Evolutionary conservation across 148 eudicot species (phyloP).

Genomic region (Linanthus parryae): DNA sequence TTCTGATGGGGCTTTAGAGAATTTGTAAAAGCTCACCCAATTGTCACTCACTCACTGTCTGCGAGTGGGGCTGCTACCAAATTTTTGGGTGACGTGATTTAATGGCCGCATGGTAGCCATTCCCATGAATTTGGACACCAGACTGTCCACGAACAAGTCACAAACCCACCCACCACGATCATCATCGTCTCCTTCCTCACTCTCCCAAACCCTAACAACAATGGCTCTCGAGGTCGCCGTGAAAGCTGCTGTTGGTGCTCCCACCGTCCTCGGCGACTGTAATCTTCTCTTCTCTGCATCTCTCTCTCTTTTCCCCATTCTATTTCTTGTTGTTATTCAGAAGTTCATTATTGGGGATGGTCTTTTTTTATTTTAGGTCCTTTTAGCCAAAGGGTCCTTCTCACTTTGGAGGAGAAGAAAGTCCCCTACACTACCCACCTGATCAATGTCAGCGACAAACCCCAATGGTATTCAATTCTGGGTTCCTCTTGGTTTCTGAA

Average conservation of each 20-base stretch:
- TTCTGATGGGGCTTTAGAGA: too few species aligned
- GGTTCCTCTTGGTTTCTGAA: not conserved
- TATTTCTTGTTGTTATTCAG: not conserved
- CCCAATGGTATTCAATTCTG: constrained; percentile 43
- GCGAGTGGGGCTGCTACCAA: too few species aligned
- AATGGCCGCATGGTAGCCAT: too few species aligned
- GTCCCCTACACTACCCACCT: constrained; percentile 62
- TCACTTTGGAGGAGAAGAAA: constrained; percentile 88
- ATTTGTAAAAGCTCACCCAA: too few species aligned
- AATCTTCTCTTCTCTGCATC: not conserved
- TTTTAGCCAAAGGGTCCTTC: constrained; percentile 69
- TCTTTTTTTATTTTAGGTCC: constrained; percentile 45
- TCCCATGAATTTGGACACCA: too few species aligned
- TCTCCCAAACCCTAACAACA: not conserved
- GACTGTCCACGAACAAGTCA: too few species aligned
- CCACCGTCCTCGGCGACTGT: constrained; percentile 63
- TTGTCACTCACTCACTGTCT: too few species aligned
- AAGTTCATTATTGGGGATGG: not conserved
- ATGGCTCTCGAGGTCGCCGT: constrained; percentile 61
- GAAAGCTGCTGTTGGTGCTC: constrained; percentile 60
- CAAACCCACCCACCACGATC: too few species aligned
- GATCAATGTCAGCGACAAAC: constrained; percentile 54
- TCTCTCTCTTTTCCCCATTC: constrained; percentile 1
- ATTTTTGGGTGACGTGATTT: too few species aligned
- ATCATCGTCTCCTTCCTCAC: not conserved